These are phyloP conservation scores for Cladosporium cucumerinum DNA, from an alignment of 2,329 filamentous ascomycete genomes.

Conservation along the genomic window DNA sequence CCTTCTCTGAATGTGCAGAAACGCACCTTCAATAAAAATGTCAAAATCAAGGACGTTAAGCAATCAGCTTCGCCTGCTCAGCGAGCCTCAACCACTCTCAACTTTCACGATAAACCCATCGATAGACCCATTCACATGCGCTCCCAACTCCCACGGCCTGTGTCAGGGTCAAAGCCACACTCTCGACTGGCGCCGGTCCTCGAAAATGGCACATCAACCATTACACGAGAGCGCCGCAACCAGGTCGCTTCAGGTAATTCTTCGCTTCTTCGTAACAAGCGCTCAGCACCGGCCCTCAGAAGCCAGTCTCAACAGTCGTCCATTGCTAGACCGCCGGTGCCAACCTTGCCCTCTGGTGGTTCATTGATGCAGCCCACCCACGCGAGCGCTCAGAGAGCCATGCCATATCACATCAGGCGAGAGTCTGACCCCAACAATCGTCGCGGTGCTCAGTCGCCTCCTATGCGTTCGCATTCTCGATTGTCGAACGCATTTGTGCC, in stretches of 20 bases:
- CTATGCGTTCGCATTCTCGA: conserved; percentile 45
- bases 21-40: conserved; percentile 82
- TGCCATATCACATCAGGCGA: conserved; percentile 70
- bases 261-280: conserved; percentile 57
- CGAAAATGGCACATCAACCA: conserved; percentile 76
- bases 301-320: conserved; percentile 31
- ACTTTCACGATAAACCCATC: conserved; percentile 75
- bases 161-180: conserved; percentile 47
- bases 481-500: conserved; percentile 48
- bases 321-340: conserved; percentile 53
- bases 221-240: conserved; percentile 56
- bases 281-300: conserved; percentile 58
- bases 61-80: conserved; percentile 63
- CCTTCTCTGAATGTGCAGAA: conserved; percentile 74
- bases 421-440: conserved; percentile 66
- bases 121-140: conserved; percentile 36
- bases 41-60: conserved; percentile 72
- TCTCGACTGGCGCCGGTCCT: conserved; percentile 88
- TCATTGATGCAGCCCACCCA: conserved; percentile 76
- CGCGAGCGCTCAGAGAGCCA: conserved; percentile 60
- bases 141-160: conserved; percentile 77
- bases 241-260: conserved; percentile 53
- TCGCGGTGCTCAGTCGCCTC: conserved; percentile 43
- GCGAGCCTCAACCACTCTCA: conserved; percentile 74
- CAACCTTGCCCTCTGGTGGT: conserved; percentile 76